Conservation (phyloP, 2,329 filamentous ascomycete species). For the Aspergillus piperis region DNA sequence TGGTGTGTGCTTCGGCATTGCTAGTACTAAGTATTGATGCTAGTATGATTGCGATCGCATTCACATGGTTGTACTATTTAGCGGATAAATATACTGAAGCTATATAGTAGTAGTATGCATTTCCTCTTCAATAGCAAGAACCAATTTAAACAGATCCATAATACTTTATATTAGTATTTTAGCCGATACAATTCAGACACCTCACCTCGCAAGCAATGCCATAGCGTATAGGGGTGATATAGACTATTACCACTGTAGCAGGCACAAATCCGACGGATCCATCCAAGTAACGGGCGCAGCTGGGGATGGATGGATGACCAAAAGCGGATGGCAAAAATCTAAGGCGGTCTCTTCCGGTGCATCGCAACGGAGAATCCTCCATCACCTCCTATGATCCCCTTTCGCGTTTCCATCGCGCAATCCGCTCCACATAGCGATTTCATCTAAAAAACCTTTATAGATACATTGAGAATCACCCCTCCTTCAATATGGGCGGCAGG, state of each 20-base stretch:
- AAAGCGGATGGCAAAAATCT: slow-evolving; percentile 19
- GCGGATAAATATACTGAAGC: neutral
- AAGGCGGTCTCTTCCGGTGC: slow-evolving; percentile 25
- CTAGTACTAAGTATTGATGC: too few species aligned
- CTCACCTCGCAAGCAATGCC: too few species aligned
- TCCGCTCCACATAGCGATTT: slow-evolving; percentile 9
- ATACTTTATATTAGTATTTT: too few species aligned
- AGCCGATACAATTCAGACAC: too few species aligned
- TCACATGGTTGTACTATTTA: neutral
- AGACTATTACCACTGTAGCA: neutral
- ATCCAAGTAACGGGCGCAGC: neutral
- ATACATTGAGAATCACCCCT: slow-evolving; percentile 1
- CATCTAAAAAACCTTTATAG: slow-evolving; percentile 8
- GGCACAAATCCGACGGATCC: neutral
- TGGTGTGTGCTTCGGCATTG: neutral
- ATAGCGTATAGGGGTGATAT: too few species aligned
- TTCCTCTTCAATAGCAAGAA: too few species aligned
- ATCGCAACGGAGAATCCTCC: slow-evolving; percentile 17
- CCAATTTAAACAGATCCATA: too few species aligned
- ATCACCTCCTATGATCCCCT: slow-evolving; percentile 14
- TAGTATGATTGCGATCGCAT: neutral
- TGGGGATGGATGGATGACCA: slow-evolving; percentile 12
- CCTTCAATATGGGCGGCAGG: slow-evolving; percentile 54
- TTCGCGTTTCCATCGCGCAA: slow-evolving; percentile 17
- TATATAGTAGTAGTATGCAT: too few species aligned